Conservation (phyloP, 768 basidiomycete genomes). For the Pleurotus pulmonarius region DNA sequence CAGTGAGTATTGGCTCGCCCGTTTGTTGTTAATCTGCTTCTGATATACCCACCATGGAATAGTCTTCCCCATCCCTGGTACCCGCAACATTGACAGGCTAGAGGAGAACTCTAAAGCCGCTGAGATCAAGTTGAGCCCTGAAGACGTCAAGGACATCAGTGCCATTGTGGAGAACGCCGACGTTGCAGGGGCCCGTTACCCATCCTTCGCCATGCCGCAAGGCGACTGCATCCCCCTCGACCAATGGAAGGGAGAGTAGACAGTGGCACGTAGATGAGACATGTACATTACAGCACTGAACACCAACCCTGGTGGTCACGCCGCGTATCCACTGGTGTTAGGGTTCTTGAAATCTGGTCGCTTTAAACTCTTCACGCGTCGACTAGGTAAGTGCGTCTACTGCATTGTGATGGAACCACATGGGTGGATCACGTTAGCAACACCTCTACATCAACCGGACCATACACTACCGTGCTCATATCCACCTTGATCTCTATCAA, state of each 20-base stretch:
- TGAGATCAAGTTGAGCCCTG: slow-evolving; percentile 13
- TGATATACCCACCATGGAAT: not conserved
- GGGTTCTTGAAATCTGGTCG: too few relatives aligned
- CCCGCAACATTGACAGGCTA: slow-evolving; percentile 13
- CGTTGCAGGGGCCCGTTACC: slow-evolving; percentile 18
- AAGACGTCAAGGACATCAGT: slow-evolving; percentile 20
- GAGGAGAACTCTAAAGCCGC: slow-evolving; percentile 20
- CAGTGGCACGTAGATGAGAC: not conserved
- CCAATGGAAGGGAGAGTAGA: slow-evolving; percentile 15
- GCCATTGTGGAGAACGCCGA: slow-evolving; percentile 16
- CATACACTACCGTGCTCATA: not conserved
- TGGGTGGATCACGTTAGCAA: too few relatives aligned
- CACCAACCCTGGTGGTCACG: too few relatives aligned
- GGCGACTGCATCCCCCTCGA: slow-evolving; percentile 17
- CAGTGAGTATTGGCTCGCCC: slow-evolving; percentile 9
- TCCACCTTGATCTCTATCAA: not conserved
- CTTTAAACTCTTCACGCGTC: too few relatives aligned
- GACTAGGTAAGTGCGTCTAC: too few relatives aligned
- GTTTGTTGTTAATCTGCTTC: not conserved
- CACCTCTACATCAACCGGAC: too few relatives aligned
- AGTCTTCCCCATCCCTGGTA: slow-evolving; percentile 25
- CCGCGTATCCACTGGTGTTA: too few relatives aligned
- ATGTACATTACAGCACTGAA: too few relatives aligned
- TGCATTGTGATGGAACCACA: too few relatives aligned
- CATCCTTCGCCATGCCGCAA: slow-evolving; percentile 10